Base-by-base conservation (phyloP, 2,329 filamentous ascomycete genomes). In the Ceratocystis cubensis region DNA sequence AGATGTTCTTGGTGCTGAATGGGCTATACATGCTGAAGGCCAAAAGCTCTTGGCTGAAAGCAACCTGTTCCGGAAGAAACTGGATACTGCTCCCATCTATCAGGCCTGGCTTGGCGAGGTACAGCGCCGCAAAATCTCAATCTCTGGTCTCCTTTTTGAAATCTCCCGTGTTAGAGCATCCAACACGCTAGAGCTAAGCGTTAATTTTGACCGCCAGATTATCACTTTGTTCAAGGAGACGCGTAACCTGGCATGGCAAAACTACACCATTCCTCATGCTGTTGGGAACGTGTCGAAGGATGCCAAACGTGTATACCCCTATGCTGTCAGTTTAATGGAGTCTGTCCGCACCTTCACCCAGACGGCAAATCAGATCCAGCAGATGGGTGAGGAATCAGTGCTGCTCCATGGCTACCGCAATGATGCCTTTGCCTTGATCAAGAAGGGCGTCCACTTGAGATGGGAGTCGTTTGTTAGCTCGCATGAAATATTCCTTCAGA, bases 191-290 rank as follows among this genome's bases (percentile, higher is more conserved):
- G 93, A 97, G 75, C 81, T 99, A 30, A 84, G 84, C 13, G 92
- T 99, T 74, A 99, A 97, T 76, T 99, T 99, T 72, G 93, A 99
- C 73, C 87, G 89, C 13, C 94, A 99, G 74, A 90, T 97, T 66
- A 99, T 99, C 73, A 92, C 93, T 0, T 80, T 99, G 8, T 99
- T 99, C 82, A 99, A 99, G 74, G 94, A 99, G 78, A 96, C 96
- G 30, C 86, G 95, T 50, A 99, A 99, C 73, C 79, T 99, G 56
- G 86, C 91, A 13, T 99, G 94, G 93, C 86, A 96, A 69, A 94
- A 91, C 70, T 99, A 91, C 75, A 88, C 90, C 66, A 90, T 99
- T 28, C 95, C 95, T 7, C 94, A 99, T 75, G 86, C 89, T 15
- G 91, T 99, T 73, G 95, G 88, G 76, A 97, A 91, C 70, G 91